Conservation (phyloP, 2,329 filamentous ascomycete genomes). For the Fusarium musae region DNA sequence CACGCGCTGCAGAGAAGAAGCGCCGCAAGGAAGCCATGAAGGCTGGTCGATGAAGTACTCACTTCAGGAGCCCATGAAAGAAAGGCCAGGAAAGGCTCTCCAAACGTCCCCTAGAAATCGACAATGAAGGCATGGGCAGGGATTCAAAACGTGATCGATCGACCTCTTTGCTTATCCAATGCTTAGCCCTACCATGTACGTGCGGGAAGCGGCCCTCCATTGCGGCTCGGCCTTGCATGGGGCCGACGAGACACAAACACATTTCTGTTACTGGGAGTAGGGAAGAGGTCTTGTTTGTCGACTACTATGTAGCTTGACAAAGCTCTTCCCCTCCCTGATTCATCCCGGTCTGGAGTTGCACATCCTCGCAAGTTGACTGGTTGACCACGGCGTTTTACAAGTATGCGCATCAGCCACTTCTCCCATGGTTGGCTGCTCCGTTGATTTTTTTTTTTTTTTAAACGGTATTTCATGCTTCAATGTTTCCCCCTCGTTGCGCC, state of each 20-base stretch:
- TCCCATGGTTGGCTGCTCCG: conserved; percentile 18
- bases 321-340: conserved; percentile 1
- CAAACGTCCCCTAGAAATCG: not conserved
- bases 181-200: conserved; percentile 13
- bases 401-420: conserved; percentile 30
- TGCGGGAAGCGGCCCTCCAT: conserved; percentile 26
- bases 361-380: conserved; percentile 22
- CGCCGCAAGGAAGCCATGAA: conserved; percentile 68
- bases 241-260: conserved; percentile 13
- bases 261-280: not conserved
- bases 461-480: not conserved
- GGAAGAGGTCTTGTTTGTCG: conserved; percentile 13
- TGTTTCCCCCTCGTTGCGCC: not conserved
- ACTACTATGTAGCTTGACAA: conserved; percentile 1
- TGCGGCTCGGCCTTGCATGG: conserved; percentile 15
- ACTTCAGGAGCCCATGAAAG: conserved; percentile 21
- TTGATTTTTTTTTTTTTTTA: conserved; percentile 19
- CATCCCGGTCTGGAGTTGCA: conserved; percentile 2
- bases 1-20: conserved; percentile 68
- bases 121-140: conserved; percentile 1
- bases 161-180: conserved; percentile 26
- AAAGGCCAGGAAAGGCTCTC: not conserved
- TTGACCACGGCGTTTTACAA: conserved; percentile 28
- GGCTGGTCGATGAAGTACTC: conserved; percentile 53
- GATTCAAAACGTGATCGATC: conserved; percentile 21